These are phyloP conservation scores for Trichosporon coremiiforme DNA, from an alignment of 1,284 basidiomycete species.

Conservation along the genomic window DNA sequence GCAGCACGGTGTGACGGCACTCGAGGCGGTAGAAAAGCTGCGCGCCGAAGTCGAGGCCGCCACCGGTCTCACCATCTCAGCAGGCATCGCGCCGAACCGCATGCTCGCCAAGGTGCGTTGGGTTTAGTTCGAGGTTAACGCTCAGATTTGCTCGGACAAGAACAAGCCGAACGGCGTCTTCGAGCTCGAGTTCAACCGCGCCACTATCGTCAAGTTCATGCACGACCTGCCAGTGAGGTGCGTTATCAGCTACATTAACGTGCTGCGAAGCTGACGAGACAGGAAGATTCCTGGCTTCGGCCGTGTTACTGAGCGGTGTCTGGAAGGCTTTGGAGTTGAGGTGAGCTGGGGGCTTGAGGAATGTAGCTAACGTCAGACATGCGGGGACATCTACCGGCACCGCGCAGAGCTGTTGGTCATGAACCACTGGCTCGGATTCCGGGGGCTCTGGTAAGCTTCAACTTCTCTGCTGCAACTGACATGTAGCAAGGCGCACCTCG, in stretches of 20 bases:
- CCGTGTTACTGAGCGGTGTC: conserved; percentile 78
- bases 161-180: conserved; percentile 96
- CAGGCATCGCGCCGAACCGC: conserved; percentile 80
- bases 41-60: conserved; percentile 69
- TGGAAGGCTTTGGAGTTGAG: conserved; percentile 83
- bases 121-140: conserved; percentile 17
- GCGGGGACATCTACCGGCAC: conserved; percentile 78
- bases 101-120: conserved; percentile 73
- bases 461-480: background rate
- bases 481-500: conserved; percentile 67
- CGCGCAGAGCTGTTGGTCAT: conserved; percentile 73
- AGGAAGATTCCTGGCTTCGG: conserved; percentile 77
- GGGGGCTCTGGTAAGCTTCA: conserved; percentile 64
- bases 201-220: conserved; percentile 68
- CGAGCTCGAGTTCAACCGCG: conserved; percentile 67
- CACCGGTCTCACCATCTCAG: conserved; percentile 86
- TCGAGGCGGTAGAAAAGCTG: conserved; percentile 76
- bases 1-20: conserved; percentile 66
- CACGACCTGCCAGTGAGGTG: conserved; percentile 52
- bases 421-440: conserved; percentile 79
- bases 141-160: conserved; percentile 89
- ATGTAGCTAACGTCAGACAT: conserved; percentile 62
- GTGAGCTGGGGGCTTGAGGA: conserved; percentile 55
- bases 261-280: background rate
- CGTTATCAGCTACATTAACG: conserved; percentile 1